Conservation (phyloP, 495 filamentous ascomycete genomes). For the Penicillium nucicola region DNA sequence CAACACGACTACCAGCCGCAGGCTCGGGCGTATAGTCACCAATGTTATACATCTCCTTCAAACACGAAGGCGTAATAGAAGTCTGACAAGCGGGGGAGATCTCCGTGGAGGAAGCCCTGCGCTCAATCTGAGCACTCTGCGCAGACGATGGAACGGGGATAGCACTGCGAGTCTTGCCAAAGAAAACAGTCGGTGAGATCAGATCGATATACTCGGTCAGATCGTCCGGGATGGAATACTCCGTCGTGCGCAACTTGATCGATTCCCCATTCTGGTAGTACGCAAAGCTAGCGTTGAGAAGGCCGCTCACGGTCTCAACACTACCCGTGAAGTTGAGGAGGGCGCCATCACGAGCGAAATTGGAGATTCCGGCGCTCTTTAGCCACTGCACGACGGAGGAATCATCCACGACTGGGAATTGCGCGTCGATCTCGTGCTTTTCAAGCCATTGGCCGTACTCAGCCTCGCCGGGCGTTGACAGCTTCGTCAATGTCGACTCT, state of each 20-base stretch:
- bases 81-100: conserved; percentile 44
- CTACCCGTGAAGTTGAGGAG: conserved; percentile 48
- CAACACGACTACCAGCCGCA: conserved; percentile 47
- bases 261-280: conserved; percentile 33
- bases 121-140: neutral
- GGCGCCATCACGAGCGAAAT: conserved; percentile 37
- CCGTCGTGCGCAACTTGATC: conserved; percentile 51
- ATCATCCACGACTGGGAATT: conserved; percentile 46
- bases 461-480: conserved; percentile 53
- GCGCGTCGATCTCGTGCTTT: conserved; percentile 46
- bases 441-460: conserved; percentile 58
- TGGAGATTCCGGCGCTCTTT: conserved; percentile 43
- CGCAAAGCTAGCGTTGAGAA: conserved; percentile 47
- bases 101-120: conserved; percentile 7
- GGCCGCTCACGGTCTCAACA: conserved; percentile 45
- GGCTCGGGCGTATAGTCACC: conserved; percentile 45
- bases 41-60: conserved; percentile 60
- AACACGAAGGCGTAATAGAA: conserved; percentile 54
- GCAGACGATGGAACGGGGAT: conserved; percentile 13
- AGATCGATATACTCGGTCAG: conserved; percentile 52
- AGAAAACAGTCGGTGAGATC: conserved; percentile 58
- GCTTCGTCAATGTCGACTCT: conserved; percentile 48
- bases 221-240: conserved; percentile 61
- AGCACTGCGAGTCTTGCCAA: conserved; percentile 41
- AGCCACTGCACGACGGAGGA: conserved; percentile 49